Base-by-base conservation (phyloP, 345 rosid species). In the Corchorus capsularis region DNA sequence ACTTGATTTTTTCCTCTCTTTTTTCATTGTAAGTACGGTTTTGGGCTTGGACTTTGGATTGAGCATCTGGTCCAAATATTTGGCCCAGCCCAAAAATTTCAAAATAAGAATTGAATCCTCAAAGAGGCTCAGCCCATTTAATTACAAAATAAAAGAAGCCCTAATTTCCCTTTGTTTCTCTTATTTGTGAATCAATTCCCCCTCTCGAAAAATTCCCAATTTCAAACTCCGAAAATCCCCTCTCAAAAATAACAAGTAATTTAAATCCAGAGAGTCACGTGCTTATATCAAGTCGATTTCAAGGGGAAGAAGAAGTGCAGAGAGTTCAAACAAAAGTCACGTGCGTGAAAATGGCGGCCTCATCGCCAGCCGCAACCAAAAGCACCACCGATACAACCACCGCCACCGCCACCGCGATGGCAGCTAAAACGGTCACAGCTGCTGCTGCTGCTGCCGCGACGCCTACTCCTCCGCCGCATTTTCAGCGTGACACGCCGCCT, bases 331-430 rank as follows among this genome's bases (percentile, higher is more conserved):
- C 8, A 8, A 17, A 32, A 52, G 77, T 6, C 8, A 50, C 77
- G 35, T 73, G 56, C 77, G 10, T 74, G 2, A 68, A 57, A 71
- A 90, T 90, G 95, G 81, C 93, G 72, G 85, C 92, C 68, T 69
- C 89, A 8, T 89, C 90, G 63, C 92, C 94, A 15, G 86, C 91
- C 65, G 81, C 71, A 55, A 73, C 69, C 75, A 73, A 69, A 79
- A 72, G 55, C 80, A 73, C 76, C 47, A 71, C 72, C 73, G 86
- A 86, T 4, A 61, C 57, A 9, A 27, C 55, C 13, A 27, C 75
- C 56, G 60, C 55, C 13, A 27, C 75, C 56, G 60, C 15, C 9
- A 73, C 68, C 0, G 14, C 64, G 8, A 46, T 27, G 15, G 57
- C 64, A 4, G 15, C 50, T 0, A 35, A 55, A 13, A 17, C 35